Evolutionary conservation across 192 early-diverging fungal genomes (phyloP).

Genomic region (Backusella tuberculispora): DNA sequence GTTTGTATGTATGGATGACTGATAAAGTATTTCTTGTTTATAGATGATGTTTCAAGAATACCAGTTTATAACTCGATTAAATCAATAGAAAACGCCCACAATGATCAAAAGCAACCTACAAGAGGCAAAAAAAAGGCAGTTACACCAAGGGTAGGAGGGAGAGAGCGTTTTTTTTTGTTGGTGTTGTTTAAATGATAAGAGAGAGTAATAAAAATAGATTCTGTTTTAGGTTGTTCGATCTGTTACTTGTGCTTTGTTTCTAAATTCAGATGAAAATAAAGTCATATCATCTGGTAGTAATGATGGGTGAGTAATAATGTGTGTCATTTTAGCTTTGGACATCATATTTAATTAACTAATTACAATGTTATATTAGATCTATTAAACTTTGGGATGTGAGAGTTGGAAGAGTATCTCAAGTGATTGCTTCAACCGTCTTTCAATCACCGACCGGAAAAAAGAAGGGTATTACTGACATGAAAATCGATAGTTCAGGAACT

Average conservation of each 20-base stretch:
- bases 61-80: conserved; percentile 45
- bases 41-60: conserved; percentile 5
- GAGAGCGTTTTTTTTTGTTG: background rate
- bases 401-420: conserved; percentile 44
- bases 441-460: conserved; percentile 34
- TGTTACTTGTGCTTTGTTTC: conserved; percentile 61
- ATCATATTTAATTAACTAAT: background rate
- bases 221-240: conserved; percentile 21
- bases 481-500: conserved; percentile 63
- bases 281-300: conserved; percentile 64
- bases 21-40: background rate
- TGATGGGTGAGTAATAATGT: conserved; percentile 58
- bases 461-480: conserved; percentile 66
- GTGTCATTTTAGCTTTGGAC: no score
- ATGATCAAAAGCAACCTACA: background rate
- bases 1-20: background rate
- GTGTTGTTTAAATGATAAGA: background rate
- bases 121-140: background rate
- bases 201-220: background rate
- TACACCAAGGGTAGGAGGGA: background rate
- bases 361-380: conserved; percentile 35
- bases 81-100: conserved; percentile 52
- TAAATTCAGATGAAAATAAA: conserved; percentile 47
- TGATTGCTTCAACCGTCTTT: conserved; percentile 45
- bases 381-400: conserved; percentile 88